These are phyloP conservation scores for Boletus sp. DNA, from an alignment of 1,284 basidiomycete genomes.

Conservation along the genomic window DNA sequence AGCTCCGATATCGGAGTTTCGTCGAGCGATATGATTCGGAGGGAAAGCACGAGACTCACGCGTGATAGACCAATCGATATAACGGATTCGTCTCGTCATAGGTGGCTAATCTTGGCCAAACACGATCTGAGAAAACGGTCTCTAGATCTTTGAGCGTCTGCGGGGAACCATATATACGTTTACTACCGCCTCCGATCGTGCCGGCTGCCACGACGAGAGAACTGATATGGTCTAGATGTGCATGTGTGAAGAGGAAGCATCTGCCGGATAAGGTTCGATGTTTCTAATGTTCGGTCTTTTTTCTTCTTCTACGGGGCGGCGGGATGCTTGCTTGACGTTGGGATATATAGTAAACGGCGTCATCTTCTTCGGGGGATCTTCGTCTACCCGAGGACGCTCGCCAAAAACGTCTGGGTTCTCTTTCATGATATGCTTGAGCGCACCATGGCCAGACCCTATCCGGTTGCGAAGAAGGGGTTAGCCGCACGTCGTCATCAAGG, in stretches of 20 bases:
- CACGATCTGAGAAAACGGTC: constrained; percentile 70
- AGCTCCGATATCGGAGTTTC: constrained; percentile 10
- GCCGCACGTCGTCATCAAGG: too few relatives aligned
- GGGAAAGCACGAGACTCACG: constrained; percentile 42
- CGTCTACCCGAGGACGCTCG: too few relatives aligned
- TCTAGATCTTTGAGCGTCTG: constrained; percentile 68
- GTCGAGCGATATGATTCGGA: neutral
- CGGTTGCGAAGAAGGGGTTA: too few relatives aligned
- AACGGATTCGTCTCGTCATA: constrained; percentile 61
- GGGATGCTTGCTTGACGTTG: constrained; percentile 25
- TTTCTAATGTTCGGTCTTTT: neutral
- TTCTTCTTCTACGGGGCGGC: constrained; percentile 22
- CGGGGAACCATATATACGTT: constrained; percentile 62
- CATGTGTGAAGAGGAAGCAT: constrained; percentile 75
- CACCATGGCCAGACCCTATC: too few relatives aligned
- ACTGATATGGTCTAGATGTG: constrained; percentile 79
- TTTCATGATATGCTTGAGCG: too few relatives aligned
- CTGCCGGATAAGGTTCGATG: constrained; percentile 23
- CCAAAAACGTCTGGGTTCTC: too few relatives aligned
- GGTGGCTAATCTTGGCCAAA: constrained; percentile 83
- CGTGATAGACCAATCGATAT: constrained; percentile 56
- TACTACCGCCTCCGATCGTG: constrained; percentile 58
- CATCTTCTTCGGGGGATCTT: too few relatives aligned
- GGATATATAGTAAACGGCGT: neutral
- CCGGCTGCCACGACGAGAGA: constrained; percentile 77